Percentiles rank a stretch among this genome's conserved stretches.
These are phyloP conservation scores for Prunus davidiana DNA, from an alignment of 306 rosid genomes.

Conservation along the genomic window DNA sequence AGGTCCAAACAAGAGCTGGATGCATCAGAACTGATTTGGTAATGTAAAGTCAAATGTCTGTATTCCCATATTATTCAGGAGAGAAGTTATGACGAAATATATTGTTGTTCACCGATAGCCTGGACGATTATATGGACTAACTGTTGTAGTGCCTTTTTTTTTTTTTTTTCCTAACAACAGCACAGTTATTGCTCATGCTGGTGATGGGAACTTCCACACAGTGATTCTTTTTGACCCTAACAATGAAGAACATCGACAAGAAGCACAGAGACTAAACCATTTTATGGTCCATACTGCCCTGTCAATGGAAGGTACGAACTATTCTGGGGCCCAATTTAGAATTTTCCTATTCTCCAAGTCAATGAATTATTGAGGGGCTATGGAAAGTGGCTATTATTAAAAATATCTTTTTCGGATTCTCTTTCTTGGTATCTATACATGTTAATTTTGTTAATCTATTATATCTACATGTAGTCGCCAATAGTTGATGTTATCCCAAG, in stretches of 20 bases:
- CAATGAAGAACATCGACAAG: constrained; percentile 61
- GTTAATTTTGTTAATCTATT: not conserved
- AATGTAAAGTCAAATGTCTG: constrained; percentile 26
- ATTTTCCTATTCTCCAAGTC: not conserved
- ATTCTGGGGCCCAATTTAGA: not conserved
- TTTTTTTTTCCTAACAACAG: constrained; percentile 45
- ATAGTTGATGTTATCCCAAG: constrained; percentile 5
- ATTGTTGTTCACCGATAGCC: not conserved
- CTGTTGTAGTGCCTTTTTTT: not conserved
- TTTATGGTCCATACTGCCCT: constrained; percentile 88
- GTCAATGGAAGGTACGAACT: constrained; percentile 74
- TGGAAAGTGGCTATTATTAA: not conserved
- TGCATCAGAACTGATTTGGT: constrained; percentile 84
- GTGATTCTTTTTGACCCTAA: constrained; percentile 72
- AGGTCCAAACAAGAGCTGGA: constrained; percentile 75
- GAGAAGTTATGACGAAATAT: not conserved
- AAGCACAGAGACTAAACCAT: constrained; percentile 79
- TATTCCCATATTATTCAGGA: not conserved
- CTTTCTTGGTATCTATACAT: not conserved
- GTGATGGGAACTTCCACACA: constrained; percentile 96
- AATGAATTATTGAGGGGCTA: not conserved
- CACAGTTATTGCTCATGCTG: constrained; percentile 90
- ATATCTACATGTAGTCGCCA: not conserved
- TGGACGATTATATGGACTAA: not conserved
- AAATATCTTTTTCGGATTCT: not conserved